Evolutionary conservation across 176 grass and related monocot genomes (phyloP), one percentile per base, ranked within the genome.

Genomic region (Carex kokanica): DNA sequence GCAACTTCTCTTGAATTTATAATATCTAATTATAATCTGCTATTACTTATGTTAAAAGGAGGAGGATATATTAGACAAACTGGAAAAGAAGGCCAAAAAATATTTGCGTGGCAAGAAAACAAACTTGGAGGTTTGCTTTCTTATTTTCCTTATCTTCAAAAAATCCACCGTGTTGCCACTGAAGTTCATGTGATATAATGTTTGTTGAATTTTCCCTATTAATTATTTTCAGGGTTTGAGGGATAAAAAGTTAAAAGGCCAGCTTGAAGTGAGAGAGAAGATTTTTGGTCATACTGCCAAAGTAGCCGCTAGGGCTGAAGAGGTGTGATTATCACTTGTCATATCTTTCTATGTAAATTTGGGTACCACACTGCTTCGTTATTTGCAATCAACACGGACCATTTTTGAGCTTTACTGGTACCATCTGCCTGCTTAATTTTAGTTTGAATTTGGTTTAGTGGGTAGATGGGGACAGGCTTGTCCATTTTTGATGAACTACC

Each of bases 201-300:
- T 27, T 20, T 11, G 56, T 67, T 89, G 56, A 60, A 47, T 52
- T 64, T 83, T 55, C 17, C 75, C 64, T n/a, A 83, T 71, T 65
- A 13, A 75, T 90, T 68, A 8, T 55, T 83, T 78, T 6, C 32
- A 98, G 92, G 31, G 20, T 54, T 55, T 98, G 83, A 11, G 67
- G 69, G 95, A 98, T 82, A 98, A 91, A 88, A 98, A 95, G 56
- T 60, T 98, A 77, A 92, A 87, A 87, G 88, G 89, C 2, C 89
- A 93, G 79, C 92, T 98, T 51, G 47, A 83, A 62, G 81, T 81
- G 71, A 95, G 83, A 60, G 95, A 98, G 84, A 91, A 91, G 74
- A 78, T 94, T 47, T 91, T 93, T 83, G 87, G 90, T 18, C 82
- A 90, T 24, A 91, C 92, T 36, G 92, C 92, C 9, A 90, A 95